These are phyloP conservation scores for Debaryomyces castellii DNA, from an alignment of 805 yeast genomes.

Conservation along the genomic window DNA sequence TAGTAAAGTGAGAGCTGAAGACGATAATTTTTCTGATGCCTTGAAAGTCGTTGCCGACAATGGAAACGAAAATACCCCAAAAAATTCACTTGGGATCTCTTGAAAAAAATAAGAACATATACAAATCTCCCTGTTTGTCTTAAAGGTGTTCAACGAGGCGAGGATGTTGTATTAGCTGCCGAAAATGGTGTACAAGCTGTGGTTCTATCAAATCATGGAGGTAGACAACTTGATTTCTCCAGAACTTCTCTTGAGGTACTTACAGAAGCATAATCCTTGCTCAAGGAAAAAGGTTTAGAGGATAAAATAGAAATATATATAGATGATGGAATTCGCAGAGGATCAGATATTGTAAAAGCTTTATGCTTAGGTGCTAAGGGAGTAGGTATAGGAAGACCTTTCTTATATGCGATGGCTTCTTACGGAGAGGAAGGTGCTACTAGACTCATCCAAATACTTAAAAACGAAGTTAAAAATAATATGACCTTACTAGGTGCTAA, in stretches of 20 bases:
- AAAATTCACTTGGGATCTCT: slow-evolving; percentile 62
- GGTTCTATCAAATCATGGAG: slow-evolving; percentile 86
- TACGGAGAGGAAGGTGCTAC: slow-evolving; percentile 67
- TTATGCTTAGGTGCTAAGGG: slow-evolving; percentile 69
- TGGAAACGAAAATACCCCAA: slow-evolving; percentile 3
- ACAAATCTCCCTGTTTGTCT: slow-evolving; percentile 61
- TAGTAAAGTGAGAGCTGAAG: slow-evolving; percentile 30
- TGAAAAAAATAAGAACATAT: slow-evolving; percentile 51
- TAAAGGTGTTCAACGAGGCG: slow-evolving; percentile 83
- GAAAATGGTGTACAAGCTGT: slow-evolving; percentile 74
- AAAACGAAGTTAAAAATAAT: slow-evolving; percentile 70
- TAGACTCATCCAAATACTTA: slow-evolving; percentile 58
- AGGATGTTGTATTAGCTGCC: slow-evolving; percentile 73
- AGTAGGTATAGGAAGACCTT: slow-evolving; percentile 69
- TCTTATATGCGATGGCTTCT: slow-evolving; percentile 60
- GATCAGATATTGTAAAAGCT: slow-evolving; percentile 66
- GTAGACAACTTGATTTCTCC: slow-evolving; percentile 81
- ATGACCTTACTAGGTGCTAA: slow-evolving; percentile 64
- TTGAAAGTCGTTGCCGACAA: slow-evolving; percentile 5
- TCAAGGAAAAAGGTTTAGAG: slow-evolving; percentile 45
- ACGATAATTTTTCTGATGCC: slow-evolving; percentile 9
- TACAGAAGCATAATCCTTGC: slow-evolving; percentile 62
- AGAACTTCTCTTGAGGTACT: slow-evolving; percentile 75
- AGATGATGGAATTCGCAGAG: slow-evolving; percentile 72
- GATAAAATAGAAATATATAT: slow-evolving; percentile 53